Evolutionary conservation across 139 green algal genomes (phyloP).

Genomic region (Monoraphidium neglectum): DNA sequence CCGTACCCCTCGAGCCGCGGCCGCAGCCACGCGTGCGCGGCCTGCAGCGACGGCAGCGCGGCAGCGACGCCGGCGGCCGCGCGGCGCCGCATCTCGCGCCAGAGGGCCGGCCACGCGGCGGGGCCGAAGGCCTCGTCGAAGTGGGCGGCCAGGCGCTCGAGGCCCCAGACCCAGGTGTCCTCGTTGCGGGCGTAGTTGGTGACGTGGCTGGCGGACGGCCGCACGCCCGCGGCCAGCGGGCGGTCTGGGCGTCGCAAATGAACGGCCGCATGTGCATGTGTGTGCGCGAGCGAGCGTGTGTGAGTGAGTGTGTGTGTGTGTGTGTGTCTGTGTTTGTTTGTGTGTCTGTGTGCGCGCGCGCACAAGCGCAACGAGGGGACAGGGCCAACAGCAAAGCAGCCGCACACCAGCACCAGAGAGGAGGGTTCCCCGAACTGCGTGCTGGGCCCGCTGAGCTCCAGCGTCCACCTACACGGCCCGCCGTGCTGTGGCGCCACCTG

Average conservation of each 20-base stretch:
- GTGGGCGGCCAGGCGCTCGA: constrained; percentile 33
- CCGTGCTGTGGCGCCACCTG: too few relatives aligned
- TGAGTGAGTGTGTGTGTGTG: too few relatives aligned
- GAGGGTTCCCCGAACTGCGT: not conserved
- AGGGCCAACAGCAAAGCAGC: too few relatives aligned
- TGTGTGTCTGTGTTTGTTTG: too few relatives aligned
- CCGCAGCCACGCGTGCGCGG: constrained; percentile 27
- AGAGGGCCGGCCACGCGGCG: constrained; percentile 26
- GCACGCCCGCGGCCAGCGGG: too few relatives aligned
- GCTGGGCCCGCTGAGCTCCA: too few relatives aligned
- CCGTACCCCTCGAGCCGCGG: constrained; percentile 46
- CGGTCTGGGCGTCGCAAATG: not conserved
- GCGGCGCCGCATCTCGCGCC: constrained; percentile 13
- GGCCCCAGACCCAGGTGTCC: constrained; percentile 44
- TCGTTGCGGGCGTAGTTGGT: constrained; percentile 62
- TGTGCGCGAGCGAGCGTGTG: too few relatives aligned
- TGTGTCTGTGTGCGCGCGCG: too few relatives aligned
- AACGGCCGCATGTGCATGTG: too few relatives aligned
- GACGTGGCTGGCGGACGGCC: constrained; percentile 37
- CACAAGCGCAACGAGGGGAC: too few relatives aligned
- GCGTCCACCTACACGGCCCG: too few relatives aligned
- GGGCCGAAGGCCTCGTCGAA: constrained; percentile 13
- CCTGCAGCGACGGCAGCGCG: constrained; percentile 27
- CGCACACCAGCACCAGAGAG: too few relatives aligned
- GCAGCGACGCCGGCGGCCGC: constrained; percentile 12